Evolutionary conservation across 148 eudicot species (phyloP), one percentile per base, ranked within the genome.

Genomic region (Fallopia convolvulus): DNA sequence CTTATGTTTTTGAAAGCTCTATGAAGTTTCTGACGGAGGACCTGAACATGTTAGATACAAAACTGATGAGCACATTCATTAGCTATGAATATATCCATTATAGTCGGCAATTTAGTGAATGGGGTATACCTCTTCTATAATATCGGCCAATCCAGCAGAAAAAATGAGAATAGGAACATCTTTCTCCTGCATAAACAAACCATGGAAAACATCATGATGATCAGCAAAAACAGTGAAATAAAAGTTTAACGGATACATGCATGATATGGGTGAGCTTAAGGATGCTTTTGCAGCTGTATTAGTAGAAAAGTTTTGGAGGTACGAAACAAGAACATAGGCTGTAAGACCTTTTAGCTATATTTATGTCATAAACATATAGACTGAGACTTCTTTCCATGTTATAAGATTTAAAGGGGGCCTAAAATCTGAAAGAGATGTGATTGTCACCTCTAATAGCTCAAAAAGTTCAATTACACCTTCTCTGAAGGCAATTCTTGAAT

Each of bases 141-240:
- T 88, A 88, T 94, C 98, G 7, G 98, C 98, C 72, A 94, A 89
- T 65, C 98, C 98, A 39, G 98, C 98, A 73, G 98, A 94, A 83
- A 94, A 94, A 81, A 94, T 89, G 66, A 94, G 92, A 80, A 92
- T 89, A 56, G 97, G 98, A 80, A 92, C 90, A 81, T 86, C 83
- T 74, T 80, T 87, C 82, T 86, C 88, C 98, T 94, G 92, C 84
- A 82, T 61, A 39, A 65, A 50, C 15, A 74, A 44, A 65, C 75
- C 78, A 60, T 79, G 76, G 60, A 30, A 76, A 70, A 26, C 32
- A 77, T 50, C 50, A 75, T 63, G 36, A 78, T 6, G 47, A 53
- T 3, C 50, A 71, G 66, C 61, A 70, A 58, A 56, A 76, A 48
- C 20, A 74, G 72, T 26, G 56, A 26, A 26, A 30, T 13, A 21